Evolutionary conservation across 164 flowering plant species (phyloP).

Genomic region (Berberis vulgaris): DNA sequence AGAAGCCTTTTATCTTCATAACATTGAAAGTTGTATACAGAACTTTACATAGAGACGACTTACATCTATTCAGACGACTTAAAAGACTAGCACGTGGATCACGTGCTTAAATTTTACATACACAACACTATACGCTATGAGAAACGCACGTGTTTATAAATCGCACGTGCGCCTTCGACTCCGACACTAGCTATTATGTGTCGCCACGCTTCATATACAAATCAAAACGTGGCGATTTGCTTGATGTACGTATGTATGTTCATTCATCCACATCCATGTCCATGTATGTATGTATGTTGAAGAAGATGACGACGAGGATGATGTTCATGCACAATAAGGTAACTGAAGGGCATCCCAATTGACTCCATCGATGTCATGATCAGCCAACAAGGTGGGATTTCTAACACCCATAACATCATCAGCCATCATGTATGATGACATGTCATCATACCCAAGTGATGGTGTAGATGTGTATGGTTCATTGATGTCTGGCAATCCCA

Average conservation of each 20-base stretch:
- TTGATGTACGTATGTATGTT: neutral
- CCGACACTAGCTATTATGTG: neutral
- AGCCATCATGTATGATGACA: neutral
- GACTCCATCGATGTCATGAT: slow-evolving; percentile 12
- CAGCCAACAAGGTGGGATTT: neutral
- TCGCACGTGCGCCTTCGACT: neutral
- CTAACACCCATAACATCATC: neutral
- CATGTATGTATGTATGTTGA: neutral
- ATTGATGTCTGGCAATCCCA: slow-evolving; percentile 33
- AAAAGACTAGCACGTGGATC: no score
- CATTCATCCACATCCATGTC: neutral
- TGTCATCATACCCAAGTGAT: neutral
- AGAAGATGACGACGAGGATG: neutral
- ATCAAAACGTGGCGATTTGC: no score
- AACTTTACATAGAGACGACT: no score
- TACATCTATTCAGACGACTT: no score
- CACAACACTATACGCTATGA: no score
- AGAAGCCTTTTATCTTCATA: no score
- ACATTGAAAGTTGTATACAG: no score
- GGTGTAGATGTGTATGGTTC: slow-evolving; percentile 23
- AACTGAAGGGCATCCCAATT: slow-evolving; percentile 21
- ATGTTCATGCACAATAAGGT: slow-evolving; percentile 16
- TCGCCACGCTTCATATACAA: no score
- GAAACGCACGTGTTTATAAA: neutral
- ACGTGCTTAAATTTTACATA: no score